Percentiles rank a stretch among this genome's conserved stretches.
phyloP scores from a whole-genome alignment of 2,329 filamentous ascomycete genomes.

The Colletotrichum truncatum region DNA sequence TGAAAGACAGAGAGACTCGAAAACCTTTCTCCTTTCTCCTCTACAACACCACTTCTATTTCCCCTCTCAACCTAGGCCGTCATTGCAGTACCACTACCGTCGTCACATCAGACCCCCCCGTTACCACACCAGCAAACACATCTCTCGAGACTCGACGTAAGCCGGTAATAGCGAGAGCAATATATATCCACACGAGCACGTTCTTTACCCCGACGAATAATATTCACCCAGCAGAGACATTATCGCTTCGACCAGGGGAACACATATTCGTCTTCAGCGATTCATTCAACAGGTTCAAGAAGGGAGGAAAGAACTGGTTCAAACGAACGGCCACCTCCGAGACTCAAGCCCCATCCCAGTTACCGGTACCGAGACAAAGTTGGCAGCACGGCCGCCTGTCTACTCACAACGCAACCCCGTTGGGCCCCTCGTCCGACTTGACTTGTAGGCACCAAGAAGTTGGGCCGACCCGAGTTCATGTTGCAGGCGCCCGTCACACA shows the following conservation, averaged over 20 bases:
- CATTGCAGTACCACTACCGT: neutral
- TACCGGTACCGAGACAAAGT: constrained; percentile 22
- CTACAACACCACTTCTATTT: too few relatives aligned
- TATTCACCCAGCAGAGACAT: constrained; percentile 4
- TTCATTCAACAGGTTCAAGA: neutral
- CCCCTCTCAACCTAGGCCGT: too few relatives aligned
- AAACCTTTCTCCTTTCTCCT: too few relatives aligned
- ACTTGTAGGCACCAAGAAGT: constrained; percentile 21
- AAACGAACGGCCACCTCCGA: constrained; percentile 7
- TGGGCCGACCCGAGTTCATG: constrained; percentile 24
- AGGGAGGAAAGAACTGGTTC: constrained; percentile 9
- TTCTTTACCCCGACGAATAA: constrained; percentile 1
- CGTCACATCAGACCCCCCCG: neutral
- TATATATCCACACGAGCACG: constrained; percentile 1
- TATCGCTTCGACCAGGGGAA: neutral
- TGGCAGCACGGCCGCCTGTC: constrained; percentile 12
- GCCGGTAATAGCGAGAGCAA: constrained; percentile 16
- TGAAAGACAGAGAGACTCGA: too few relatives aligned
- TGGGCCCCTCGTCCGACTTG: constrained; percentile 26
- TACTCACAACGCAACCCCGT: constrained; percentile 14
- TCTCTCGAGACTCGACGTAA: neutral
- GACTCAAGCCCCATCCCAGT: constrained; percentile 22
- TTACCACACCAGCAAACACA: neutral
- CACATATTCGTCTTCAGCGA: neutral
- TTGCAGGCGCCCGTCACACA: constrained; percentile 22